phyloP scores from a whole-genome alignment of 306 rosid genomes.

The Vachellia collinsii region DNA sequence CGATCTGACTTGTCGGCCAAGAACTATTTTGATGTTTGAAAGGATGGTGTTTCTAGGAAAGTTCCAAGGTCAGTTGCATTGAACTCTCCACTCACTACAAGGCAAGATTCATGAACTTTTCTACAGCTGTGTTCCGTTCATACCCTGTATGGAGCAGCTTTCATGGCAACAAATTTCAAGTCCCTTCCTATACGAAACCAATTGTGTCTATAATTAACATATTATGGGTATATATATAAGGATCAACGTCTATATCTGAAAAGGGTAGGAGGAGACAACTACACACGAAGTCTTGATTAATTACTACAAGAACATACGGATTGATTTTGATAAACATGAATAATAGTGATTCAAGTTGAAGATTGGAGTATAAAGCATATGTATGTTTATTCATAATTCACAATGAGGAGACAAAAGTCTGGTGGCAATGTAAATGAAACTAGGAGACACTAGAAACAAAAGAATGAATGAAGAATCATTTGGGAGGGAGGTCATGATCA shows the following conservation, averaged over 20 bases:
- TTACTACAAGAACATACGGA: too few species aligned
- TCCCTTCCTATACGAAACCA: background rate
- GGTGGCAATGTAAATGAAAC: background rate
- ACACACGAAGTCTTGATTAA: too few species aligned
- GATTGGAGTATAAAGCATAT: background rate
- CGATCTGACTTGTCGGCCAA: slow-evolving; percentile 42
- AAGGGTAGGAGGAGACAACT: too few species aligned
- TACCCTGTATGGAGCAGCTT: background rate
- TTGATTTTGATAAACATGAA: background rate
- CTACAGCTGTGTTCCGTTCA: background rate
- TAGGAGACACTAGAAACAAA: background rate
- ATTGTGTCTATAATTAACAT: background rate
- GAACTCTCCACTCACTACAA: background rate
- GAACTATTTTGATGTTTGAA: slow-evolving; percentile 21
- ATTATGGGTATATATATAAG: too few species aligned
- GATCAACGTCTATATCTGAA: too few species aligned
- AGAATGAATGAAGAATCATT: background rate
- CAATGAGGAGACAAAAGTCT: background rate
- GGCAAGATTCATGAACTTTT: background rate
- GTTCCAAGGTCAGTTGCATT: slow-evolving; percentile 18
- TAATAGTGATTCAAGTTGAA: background rate
- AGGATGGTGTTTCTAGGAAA: slow-evolving; percentile 4
- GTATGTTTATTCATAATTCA: background rate
- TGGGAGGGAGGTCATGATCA: background rate
- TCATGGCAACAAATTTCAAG: background rate